Evolutionary conservation across 2,329 filamentous ascomycete genomes (phyloP), one percentile per base, ranked within the genome.

Genomic region (Aureobasidium vineae): DNA sequence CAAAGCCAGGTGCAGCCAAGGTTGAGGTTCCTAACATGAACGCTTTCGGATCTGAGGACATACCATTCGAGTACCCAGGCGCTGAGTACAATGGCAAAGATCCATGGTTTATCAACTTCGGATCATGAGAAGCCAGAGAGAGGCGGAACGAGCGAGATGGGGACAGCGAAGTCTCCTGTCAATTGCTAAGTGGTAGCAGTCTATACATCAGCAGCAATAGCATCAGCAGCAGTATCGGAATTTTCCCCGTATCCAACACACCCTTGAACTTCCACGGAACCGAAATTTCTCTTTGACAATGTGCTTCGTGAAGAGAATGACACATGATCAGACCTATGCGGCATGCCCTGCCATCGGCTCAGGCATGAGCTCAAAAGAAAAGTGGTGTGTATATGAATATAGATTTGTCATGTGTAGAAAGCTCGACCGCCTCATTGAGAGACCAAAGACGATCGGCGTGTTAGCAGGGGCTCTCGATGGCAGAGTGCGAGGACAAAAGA

Each of bases 51-150:
- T 73, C 40, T 33, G 89, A 92, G 78, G 80, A 99, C 99, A 95
- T 98, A 97, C 79, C 87, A 95, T 69, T 98, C 93, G 81, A 99
- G 95, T 92, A 86, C 95, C 76, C 91, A 95, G 78, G 91, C 76
- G 86, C 83, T 73, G 94, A 93, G 79, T 75, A 79, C 5, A 74
- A 36, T 19, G 41, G n/a, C 13, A 43, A 45, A 15, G 50, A 63
- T 8, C 66, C 66, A 52, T 67, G 66, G 59, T 61, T 47, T 5
- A 41, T 47, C 59, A 71, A 31, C 26, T 28, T 28, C 10, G 16
- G 16, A 52, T 52, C 10, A 16, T 31, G 49, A 16, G 13, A 31
- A 50, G 15, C 2, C 13, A 2, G 3, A 4, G 15, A 21, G n/a
- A 19, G n/a, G 19, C 21, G 41, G 41, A n/a, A n/a, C 8, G 19